These are phyloP conservation scores for Ophiostoma himal-ulmi DNA, from an alignment of 2,329 filamentous ascomycete species.

Conservation along the genomic window DNA sequence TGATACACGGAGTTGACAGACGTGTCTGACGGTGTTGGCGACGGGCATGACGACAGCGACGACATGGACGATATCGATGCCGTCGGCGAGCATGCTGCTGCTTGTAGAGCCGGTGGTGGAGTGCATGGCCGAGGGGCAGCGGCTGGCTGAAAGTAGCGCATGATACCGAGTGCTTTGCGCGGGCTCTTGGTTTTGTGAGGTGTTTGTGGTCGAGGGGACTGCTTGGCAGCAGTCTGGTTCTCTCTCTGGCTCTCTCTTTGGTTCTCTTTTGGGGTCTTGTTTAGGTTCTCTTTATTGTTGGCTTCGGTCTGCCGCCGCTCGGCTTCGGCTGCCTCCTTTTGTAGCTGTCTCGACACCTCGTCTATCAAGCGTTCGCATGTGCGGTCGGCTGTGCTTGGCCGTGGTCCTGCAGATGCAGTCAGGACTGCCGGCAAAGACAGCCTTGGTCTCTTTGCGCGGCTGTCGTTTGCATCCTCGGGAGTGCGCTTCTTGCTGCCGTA, in stretches of 20 bases:
- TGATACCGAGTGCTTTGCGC: slow-evolving; percentile 20
- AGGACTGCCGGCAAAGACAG: neutral
- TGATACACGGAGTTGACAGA: neutral
- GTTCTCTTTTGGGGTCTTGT: neutral
- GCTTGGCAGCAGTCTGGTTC: slow-evolving; percentile 14
- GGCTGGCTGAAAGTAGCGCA: slow-evolving; percentile 27
- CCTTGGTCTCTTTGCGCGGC: slow-evolving; percentile 5
- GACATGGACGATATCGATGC: slow-evolving; percentile 17
- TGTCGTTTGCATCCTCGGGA: neutral
- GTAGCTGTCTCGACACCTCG: slow-evolving; percentile 19
- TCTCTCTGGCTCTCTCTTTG: slow-evolving; percentile 21
- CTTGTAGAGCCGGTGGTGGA: slow-evolving; percentile 2
- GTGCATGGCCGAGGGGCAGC: slow-evolving; percentile 9
- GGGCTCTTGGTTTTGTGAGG: slow-evolving; percentile 13
- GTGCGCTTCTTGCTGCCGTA: slow-evolving; percentile 26
- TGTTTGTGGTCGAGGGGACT: neutral
- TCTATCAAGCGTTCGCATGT: neutral
- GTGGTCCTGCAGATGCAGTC: neutral
- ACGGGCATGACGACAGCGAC: slow-evolving; percentile 6
- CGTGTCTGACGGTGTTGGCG: neutral
- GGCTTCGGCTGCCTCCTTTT: slow-evolving; percentile 16
- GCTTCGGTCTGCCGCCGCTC: slow-evolving; percentile 3
- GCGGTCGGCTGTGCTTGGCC: neutral
- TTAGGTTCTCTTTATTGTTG: neutral
- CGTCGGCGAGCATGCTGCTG: neutral